Evolutionary conservation across 345 rosid genomes (phyloP), one percentile per base, ranked within the genome.

Genomic region (Syzygium aqueum): DNA sequence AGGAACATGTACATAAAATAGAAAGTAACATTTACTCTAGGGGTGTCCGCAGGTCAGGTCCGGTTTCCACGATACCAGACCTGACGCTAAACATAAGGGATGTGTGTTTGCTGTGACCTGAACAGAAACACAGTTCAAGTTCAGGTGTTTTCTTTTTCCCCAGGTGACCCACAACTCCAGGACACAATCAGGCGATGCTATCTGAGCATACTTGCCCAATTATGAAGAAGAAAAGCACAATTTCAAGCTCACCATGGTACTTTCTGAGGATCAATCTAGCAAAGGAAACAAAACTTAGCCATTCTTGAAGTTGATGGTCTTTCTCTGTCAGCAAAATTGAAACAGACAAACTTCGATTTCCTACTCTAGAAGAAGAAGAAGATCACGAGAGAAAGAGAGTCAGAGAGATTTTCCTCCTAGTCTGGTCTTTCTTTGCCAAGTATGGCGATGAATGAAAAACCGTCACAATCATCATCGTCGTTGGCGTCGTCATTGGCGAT

Each of bases 371-470:
- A 56, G 61, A 56, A 21, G 57, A 21, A 56, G 57, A 56, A 56
- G 61, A 56, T 53, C 23, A 21, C 57, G 10, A 22, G 25, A 52
- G 23, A 22, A 3, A 56, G 61, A 8, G 61, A 8, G 61, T 4
- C 4, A 56, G 27, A 56, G 61, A 56, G 12, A 57, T 22, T 57
- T 56, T 56, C 61, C 61, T 56, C 61, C 61, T 56, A 22, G 23
- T 56, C 61, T 56, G 6, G 25, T 9, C 25, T 56, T 56, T 56
- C 12, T 56, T 22, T 1, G 11, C 27, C 61, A 22, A 56, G 84
- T 40, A 85, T 85, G 86, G 78, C 56, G 78, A 88, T 59, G 86
- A 61, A 86, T 87, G 3, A 91, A 93, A 92, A 96, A 91, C 92
- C 11, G 89, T 85, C 90, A 51, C 87, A 56, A 56, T 56, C 61